A percentile compares a stretch with the other conserved stretches of the same genome.
phyloP scores from a whole-genome alignment of 208 protist species.

The Phytomonas sp. region DNA sequence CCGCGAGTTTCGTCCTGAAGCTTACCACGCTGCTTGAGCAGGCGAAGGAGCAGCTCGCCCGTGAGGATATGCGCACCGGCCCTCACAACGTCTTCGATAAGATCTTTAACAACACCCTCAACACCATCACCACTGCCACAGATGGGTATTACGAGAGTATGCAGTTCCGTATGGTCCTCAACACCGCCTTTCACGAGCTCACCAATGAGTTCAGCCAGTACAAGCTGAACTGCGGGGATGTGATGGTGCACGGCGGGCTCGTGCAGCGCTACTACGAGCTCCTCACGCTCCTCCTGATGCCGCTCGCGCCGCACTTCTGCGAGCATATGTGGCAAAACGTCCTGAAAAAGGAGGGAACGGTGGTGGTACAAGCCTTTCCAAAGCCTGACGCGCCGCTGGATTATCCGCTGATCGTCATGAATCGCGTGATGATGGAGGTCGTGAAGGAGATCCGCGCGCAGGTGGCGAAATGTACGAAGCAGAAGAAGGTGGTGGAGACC shows the following conservation, averaged over 20 bases:
- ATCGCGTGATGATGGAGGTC: conserved; percentile 73
- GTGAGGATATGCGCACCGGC: conserved; percentile 27
- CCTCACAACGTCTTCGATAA: conserved; percentile 74
- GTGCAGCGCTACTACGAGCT: conserved; percentile 89
- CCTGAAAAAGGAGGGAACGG: conserved; percentile 49
- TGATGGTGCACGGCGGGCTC: conserved; percentile 61
- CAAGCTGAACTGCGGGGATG: conserved; percentile 72
- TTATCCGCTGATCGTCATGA: conserved; percentile 57
- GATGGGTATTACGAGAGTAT: conserved; percentile 89
- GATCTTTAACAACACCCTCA: conserved; percentile 93
- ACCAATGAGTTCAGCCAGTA: conserved; percentile 91
- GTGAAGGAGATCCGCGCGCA: conserved; percentile 84
- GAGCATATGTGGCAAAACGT: conserved; percentile 95
- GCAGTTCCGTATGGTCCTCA: conserved; percentile 94
- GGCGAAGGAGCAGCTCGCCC: conserved; percentile 68
- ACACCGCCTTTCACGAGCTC: conserved; percentile 94
- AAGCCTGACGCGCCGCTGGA: conserved; percentile 56
- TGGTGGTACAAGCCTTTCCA: conserved; percentile 58
- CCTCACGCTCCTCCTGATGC: conserved; percentile 91
- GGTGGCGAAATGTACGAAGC: conserved; percentile 65
- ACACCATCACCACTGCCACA: conserved; percentile 79
- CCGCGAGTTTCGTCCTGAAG: conserved; percentile 93
- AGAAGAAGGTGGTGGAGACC: conserved; percentile 54
- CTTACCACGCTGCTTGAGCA: conserved; percentile 95
- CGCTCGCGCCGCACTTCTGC: conserved; percentile 95